These are phyloP conservation scores for Bombardia bombarda DNA, from an alignment of 495 filamentous ascomycete species.

Conservation along the genomic window DNA sequence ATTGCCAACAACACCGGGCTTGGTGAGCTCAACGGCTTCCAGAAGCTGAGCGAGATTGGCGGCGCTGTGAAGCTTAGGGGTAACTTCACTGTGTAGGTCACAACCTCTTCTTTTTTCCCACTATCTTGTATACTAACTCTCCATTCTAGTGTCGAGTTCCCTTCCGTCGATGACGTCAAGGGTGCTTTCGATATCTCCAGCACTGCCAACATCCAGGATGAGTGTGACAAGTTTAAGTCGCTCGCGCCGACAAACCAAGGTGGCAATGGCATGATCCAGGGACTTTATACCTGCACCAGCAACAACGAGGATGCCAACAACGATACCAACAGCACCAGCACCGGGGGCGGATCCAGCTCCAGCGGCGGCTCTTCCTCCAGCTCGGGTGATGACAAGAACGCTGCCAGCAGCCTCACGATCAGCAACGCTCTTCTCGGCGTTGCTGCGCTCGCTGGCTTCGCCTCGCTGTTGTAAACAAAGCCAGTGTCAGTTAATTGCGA, in stretches of 20 bases:
- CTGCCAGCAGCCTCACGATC: slow-evolving; percentile 22
- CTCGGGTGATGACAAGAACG: slow-evolving; percentile 18
- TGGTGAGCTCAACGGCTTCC: slow-evolving; percentile 53
- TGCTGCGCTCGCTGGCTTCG: slow-evolving; percentile 29
- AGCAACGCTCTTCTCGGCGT: slow-evolving; percentile 33
- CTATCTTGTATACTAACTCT: not conserved
- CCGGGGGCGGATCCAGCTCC: slow-evolving; percentile 10
- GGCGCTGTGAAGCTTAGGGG: slow-evolving; percentile 89
- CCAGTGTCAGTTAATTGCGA: not conserved
- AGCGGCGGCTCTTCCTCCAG: slow-evolving; percentile 9
- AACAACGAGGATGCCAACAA: slow-evolving; percentile 35
- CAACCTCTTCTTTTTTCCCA: not conserved
- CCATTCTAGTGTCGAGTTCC: slow-evolving; percentile 55
- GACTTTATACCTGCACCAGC: slow-evolving; percentile 50
- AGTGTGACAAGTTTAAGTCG: slow-evolving; percentile 40
- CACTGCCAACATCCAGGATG: slow-evolving; percentile 51
- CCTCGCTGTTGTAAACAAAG: slow-evolving; percentile 20
- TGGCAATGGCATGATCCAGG: slow-evolving; percentile 46
- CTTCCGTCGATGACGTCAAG: slow-evolving; percentile 61
- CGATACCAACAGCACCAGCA: slow-evolving; percentile 25
- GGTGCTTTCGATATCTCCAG: slow-evolving; percentile 84
- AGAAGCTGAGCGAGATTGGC: slow-evolving; percentile 54
- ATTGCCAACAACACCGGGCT: slow-evolving; percentile 84
- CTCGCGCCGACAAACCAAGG: slow-evolving; percentile 27
- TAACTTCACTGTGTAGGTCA: slow-evolving; percentile 72